Base-by-base conservation (phyloP, 1,139 yeast species). In the Insectozyma bohioensis region DNA sequence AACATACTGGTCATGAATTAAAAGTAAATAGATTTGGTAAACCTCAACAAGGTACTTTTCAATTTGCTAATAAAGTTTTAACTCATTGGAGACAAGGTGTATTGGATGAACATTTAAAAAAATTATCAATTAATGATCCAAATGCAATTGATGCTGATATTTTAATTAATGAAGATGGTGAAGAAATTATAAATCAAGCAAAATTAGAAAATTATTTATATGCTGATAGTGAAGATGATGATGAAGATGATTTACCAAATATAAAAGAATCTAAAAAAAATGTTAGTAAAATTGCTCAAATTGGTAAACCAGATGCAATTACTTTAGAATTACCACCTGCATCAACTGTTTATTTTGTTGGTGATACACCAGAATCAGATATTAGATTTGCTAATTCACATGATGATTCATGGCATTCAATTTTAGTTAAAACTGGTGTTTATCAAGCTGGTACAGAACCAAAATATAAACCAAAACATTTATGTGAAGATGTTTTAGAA, bases 341-440 rank as follows among this genome's bases (percentile, higher is more conserved):
- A 2, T 80, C 87, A 5, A 83, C 92, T 0, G 94, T 85, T 12
- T 85, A 85, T 57, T 85, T 85, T 63, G 94, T 85, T 30, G 95
- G 95, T 46, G 95, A 85, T 55, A 85, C 95, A n/a, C 95, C 95
- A 11, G 95, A 85, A 58, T 81, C 90, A 4, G 95, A 85, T 58
- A 85, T 85, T 44, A 70, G 94, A 53, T 85, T 85, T 61, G 95
- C 95, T 34, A 85, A 85, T 61, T 78, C 88, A 14, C 92, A 84
- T 57, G 95, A 85, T 54, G 75, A 74, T 40, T 78, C 86, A 26
- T 85, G 95, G 95, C 79, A 72, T 56, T 84, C 94, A 13, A 85
- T 85, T 40, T 69, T 85, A 53, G 95, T 85, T 26, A 81, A 85
- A 58, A 85, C 95, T 21, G 95, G 95, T 52, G 95, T 85, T 36